A percentile compares a stretch with the other conserved stretches of the same genome.
These are phyloP conservation scores for Metschnikowia kunwiensis DNA, from an alignment of 805 yeast species.

Conservation along the genomic window DNA sequence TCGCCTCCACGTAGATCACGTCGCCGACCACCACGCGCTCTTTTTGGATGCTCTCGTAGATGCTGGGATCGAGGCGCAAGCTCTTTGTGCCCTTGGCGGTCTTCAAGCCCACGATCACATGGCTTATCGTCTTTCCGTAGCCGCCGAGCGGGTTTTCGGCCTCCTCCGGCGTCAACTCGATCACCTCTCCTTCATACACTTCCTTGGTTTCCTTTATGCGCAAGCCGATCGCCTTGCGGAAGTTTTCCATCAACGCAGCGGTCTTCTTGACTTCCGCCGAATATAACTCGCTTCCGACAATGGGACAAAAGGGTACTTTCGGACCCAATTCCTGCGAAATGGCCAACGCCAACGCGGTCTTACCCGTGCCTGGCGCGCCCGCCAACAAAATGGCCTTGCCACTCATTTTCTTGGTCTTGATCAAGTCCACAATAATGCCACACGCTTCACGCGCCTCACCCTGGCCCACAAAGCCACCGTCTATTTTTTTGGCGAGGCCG, in stretches of 20 bases:
- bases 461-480: constrained; percentile 88
- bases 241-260: constrained; percentile 92
- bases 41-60: constrained; percentile 90
- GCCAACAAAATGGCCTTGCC: constrained; percentile 95
- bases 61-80: constrained; percentile 84
- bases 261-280: constrained; percentile 98
- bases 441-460: constrained; percentile 81
- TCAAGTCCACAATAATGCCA: constrained; percentile 90
- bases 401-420: constrained; percentile 87
- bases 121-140: constrained; percentile 93
- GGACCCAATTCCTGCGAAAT: constrained; percentile 95
- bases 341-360: constrained; percentile 94
- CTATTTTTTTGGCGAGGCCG: constrained; percentile 77
- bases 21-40: constrained; percentile 95
- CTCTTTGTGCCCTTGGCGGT: constrained; percentile 90
- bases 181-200: constrained; percentile 97
- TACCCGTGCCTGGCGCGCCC: constrained; percentile 98
- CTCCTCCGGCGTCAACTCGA: constrained; percentile 93
- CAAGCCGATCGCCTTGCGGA: constrained; percentile 93
- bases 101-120: constrained; percentile 90
- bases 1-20: constrained; percentile 94
- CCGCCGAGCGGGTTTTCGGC: constrained; percentile 97
- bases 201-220: constrained; percentile 96
- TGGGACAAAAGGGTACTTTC: constrained; percentile 95
- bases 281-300: constrained; percentile 90